phyloP scores from a whole-genome alignment of 495 filamentous ascomycete species.

The Annulohypoxylon stygium region DNA sequence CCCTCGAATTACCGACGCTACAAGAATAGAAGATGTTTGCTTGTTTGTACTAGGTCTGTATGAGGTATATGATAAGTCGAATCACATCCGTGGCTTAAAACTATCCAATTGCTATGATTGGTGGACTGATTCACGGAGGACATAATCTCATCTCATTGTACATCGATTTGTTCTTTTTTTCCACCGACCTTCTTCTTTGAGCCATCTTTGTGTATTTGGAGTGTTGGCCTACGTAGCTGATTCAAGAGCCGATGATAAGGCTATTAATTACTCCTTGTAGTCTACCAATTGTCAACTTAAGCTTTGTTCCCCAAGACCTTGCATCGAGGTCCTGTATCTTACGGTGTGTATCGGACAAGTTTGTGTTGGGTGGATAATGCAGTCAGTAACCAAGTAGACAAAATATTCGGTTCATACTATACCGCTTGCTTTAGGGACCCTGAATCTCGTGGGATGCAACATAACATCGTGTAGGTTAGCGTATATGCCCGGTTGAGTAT shows the following conservation, averaged over 20 bases:
- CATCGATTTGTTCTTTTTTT: constrained; percentile 16
- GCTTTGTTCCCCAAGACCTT: not conserved
- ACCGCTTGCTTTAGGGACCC: not conserved
- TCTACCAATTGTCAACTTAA: not conserved
- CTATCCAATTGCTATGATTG: constrained; percentile 12
- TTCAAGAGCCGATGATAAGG: constrained; percentile 21
- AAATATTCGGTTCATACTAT: constrained; percentile 8
- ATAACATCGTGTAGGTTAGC: not conserved
- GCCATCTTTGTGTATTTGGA: constrained; percentile 14
- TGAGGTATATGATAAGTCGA: constrained; percentile 8
- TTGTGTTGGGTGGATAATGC: not conserved
- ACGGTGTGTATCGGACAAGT: constrained; percentile 6
- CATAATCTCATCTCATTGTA: not conserved
- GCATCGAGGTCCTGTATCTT: not conserved
- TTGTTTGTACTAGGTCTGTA: not conserved
- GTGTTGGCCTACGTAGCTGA: constrained; percentile 6
- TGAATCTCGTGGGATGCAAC: constrained; percentile 16
- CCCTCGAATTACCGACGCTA: not conserved
- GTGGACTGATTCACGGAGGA: constrained; percentile 22
- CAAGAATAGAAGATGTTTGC: constrained; percentile 14
- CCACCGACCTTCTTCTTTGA: constrained; percentile 45
- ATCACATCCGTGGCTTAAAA: constrained; percentile 1
- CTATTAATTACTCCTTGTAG: constrained; percentile 2
- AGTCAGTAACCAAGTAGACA: not conserved
- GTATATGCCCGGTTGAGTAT: constrained; percentile 13